A percentile compares a stretch with the other conserved stretches of the same genome.
Evolutionary conservation across 441 rosid genomes (phyloP).

Genomic region (Breynia disticha): DNA sequence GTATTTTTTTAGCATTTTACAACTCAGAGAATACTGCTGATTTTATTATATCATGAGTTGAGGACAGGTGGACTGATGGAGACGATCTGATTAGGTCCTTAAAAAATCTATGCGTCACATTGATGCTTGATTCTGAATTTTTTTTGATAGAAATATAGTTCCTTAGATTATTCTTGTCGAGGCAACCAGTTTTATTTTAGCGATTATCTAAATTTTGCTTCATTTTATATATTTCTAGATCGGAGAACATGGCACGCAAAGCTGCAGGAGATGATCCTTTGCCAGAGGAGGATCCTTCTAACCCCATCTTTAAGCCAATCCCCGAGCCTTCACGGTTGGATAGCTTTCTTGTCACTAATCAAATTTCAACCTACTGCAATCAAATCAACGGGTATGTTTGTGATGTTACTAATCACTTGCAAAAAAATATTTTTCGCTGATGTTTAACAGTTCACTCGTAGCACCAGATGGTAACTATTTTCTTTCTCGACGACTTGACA

Average conservation of each 20-base stretch:
- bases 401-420: neutral
- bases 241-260: conserved; percentile 83
- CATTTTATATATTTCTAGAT: conserved; percentile 34
- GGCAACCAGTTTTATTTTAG: neutral
- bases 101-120: no score
- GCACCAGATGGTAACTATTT: neutral
- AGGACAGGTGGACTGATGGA: no score
- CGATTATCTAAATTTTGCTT: neutral
- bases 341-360: conserved; percentile 89
- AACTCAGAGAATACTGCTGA: no score
- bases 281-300: conserved; percentile 93
- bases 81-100: no score
- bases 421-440: neutral
- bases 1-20: no score
- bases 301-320: conserved; percentile 77
- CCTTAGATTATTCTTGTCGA: no score
- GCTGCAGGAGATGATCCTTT: conserved; percentile 86
- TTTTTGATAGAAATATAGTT: no score
- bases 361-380: conserved; percentile 80
- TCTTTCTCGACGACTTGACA: conserved; percentile 20
- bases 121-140: no score
- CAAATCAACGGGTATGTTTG: conserved; percentile 80
- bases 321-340: conserved; percentile 92
- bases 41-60: no score
- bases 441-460: neutral